phyloP scores from a whole-genome alignment of 805 yeast genomes.

The Saccharomycopsis malanga region DNA sequence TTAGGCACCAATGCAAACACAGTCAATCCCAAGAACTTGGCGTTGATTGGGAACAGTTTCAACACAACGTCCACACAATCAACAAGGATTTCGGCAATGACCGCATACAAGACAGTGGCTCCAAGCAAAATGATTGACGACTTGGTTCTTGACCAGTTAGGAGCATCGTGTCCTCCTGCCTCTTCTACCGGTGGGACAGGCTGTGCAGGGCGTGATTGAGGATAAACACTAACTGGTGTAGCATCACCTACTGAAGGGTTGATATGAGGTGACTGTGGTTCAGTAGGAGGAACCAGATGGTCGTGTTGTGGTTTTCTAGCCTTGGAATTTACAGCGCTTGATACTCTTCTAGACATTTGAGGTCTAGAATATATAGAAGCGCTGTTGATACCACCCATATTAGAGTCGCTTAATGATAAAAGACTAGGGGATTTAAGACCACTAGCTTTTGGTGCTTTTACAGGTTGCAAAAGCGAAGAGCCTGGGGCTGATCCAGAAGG shows the following conservation, averaged over 20 bases:
- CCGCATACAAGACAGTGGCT: slow-evolving; percentile 83
- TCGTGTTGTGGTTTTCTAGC: slow-evolving; percentile 6
- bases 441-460: slow-evolving; percentile 9
- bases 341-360: slow-evolving; percentile 11
- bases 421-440: slow-evolving; percentile 21
- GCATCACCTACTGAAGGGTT: slow-evolving; percentile 1
- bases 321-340: slow-evolving; percentile 3
- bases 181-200: slow-evolving; percentile 26
- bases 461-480: slow-evolving; percentile 13
- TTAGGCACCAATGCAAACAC: slow-evolving; percentile 95
- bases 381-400: neutral
- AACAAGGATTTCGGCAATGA: slow-evolving; percentile 90
- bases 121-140: slow-evolving; percentile 74
- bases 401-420: slow-evolving; percentile 17
- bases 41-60: slow-evolving; percentile 69
- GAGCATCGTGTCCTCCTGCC: slow-evolving; percentile 87
- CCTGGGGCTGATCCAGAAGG: neutral
- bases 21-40: slow-evolving; percentile 87
- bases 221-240: slow-evolving; percentile 2
- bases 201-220: neutral
- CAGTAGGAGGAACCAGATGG: slow-evolving; percentile 2
- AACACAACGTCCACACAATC: slow-evolving; percentile 88
- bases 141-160: slow-evolving; percentile 89
- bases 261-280: slow-evolving; percentile 6
- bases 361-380: slow-evolving; percentile 10